Evolutionary conservation across 2,329 filamentous ascomycete species (phyloP), one percentile per base, ranked within the genome.

Genomic region (Esteya vermicola): DNA sequence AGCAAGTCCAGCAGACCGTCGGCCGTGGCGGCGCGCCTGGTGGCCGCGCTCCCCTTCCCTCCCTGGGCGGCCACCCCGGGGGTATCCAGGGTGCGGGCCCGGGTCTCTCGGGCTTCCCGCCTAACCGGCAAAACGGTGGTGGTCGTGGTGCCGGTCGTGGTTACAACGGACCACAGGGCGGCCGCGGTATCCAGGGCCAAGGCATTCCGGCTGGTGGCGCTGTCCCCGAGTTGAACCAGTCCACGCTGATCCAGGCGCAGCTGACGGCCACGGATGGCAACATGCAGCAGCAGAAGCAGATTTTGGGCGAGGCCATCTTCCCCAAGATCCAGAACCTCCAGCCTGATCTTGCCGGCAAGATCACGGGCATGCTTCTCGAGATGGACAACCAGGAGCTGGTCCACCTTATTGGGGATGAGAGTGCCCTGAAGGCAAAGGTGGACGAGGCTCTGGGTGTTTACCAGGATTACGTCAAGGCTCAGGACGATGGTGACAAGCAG

Each of bases 341-440:
- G 70, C 83, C 86, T 45, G 88, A 95, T 54, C 73, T 98, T 55
- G 91, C 91, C 47, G 91, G 91, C 59, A 98, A 98, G 80, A 96
- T 98, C 62, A 98, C 91, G 46, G 91, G 91, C 66, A 98, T 98
- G 91, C 81, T 98, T 54, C 67, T 98, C 54, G 91, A 98, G 75
- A 98, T 98, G 91, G 91, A 96, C 55, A 96, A 96, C 65, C 61
- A 72, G 43, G 91, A 98, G 70, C 71, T 98, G 53, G 74, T 98
- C 57, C 85, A 84, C 65, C 75, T 98, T 85, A 85, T 93, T 51
- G 84, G 89, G 58, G 86, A 96, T 56, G 86, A 95, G 36, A 66
- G 68, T 52, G 84, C 88, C 58, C 81, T 98, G 44, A 84, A 85
- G 59, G 76, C 80, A 61, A 98, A 98, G 81, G 91, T 98, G 45